Evolutionary conservation across 352 stramenopile species (phyloP), one percentile per base, ranked within the genome.

Genomic region (Phytopythium delawarense): DNA sequence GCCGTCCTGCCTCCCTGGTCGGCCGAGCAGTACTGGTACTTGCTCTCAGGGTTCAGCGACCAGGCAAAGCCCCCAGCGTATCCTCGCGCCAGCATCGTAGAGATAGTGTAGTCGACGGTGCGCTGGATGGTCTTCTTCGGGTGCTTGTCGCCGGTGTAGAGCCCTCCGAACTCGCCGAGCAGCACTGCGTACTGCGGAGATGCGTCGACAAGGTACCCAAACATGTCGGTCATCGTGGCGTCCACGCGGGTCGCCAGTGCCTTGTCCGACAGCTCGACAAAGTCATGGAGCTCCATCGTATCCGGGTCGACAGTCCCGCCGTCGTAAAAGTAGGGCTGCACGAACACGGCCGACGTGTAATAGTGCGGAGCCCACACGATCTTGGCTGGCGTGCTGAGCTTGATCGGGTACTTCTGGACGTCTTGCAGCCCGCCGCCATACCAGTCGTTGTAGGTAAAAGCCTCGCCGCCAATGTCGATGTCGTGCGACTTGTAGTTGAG

Each of bases 41-140:
- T 73, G 55, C 69, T 83, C 63, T 93, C 80, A 0, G 84, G 80
- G 46, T 91, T 90, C 51, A 93, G 64, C 30, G 79, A 88, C 78
- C 84, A 91, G 35, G 87, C 74, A 56, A 88, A 93, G 28, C 80
- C 84, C 13, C 81, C 84, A 0, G 78, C 62, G 60, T 79, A 88
- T 15, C 75, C 71, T 2, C 68, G 66, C 28, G 71, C 63, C 23
- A 74, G 64, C 57, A 93, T 76, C 28, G 89, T 65, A 32, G 88
- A 65, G 61, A 91, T 87, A 0, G 69, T 88, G 51, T 71, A 81
- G 59, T 88, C 78, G 0, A 79, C 81, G 21, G 67, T 81, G 4
- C 84, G 78, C 59, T 83, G 69, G 6, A 73, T 91, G 5, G 84
- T 91, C 59, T 80, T 79, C 59, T 78, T 71, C 2, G 77, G 76